Conservation (phyloP, 2,329 filamentous ascomycete species). For the Verticillium nonalfalfae region DNA sequence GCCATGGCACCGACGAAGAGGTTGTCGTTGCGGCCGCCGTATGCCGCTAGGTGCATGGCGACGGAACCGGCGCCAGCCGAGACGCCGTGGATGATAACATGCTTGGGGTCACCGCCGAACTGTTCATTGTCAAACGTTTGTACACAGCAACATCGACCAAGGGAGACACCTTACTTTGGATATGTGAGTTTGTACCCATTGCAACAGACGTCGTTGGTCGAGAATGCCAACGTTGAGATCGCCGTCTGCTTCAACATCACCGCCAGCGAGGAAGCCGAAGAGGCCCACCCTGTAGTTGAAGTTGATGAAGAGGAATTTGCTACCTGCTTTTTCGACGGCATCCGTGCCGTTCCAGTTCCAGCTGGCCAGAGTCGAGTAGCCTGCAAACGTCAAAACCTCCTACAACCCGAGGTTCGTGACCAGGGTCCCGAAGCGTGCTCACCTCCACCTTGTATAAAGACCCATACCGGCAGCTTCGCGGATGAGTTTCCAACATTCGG, state of each 20-base stretch:
- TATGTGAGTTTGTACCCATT: slow-evolving; percentile 58
- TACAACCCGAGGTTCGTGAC: neutral
- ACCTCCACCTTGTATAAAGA: slow-evolving; percentile 47
- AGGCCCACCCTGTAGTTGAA: slow-evolving; percentile 60
- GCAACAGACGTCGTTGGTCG: slow-evolving; percentile 53
- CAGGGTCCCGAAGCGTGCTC: neutral
- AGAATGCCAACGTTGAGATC: slow-evolving; percentile 57
- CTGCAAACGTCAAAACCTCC: slow-evolving; percentile 15
- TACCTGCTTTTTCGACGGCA: slow-evolving; percentile 34
- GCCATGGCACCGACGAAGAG: slow-evolving; percentile 40
- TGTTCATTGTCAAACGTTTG: slow-evolving; percentile 6
- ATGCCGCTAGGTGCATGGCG: slow-evolving; percentile 40
- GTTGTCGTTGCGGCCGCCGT: slow-evolving; percentile 34
- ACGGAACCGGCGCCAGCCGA: slow-evolving; percentile 56
- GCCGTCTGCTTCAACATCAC: slow-evolving; percentile 46
- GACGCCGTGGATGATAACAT: slow-evolving; percentile 55
- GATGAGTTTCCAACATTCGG: slow-evolving; percentile 43
- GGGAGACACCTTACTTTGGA: slow-evolving; percentile 24
- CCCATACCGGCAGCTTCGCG: slow-evolving; percentile 59
- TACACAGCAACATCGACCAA: no score
- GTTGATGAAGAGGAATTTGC: slow-evolving; percentile 48
- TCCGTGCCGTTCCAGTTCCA: slow-evolving; percentile 43
- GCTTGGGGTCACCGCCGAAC: slow-evolving; percentile 53
- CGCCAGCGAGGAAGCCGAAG: slow-evolving; percentile 56
- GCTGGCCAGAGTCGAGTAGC: slow-evolving; percentile 41